A percentile compares a stretch with the other conserved stretches of the same genome.
These are phyloP conservation scores for Aspergillus floridensis DNA, from an alignment of 2,329 filamentous ascomycete species.

Conservation along the genomic window DNA sequence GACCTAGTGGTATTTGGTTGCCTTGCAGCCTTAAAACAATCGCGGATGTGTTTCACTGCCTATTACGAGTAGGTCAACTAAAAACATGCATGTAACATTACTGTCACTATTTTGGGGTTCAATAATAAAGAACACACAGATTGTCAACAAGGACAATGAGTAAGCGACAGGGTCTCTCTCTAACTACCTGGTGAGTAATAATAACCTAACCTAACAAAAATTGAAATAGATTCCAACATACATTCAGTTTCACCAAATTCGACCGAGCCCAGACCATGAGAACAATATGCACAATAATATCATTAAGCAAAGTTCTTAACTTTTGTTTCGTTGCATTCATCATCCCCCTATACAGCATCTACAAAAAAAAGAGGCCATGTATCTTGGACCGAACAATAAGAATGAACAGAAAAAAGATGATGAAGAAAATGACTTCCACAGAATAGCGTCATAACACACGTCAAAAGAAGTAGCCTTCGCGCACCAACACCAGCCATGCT, in stretches of 20 bases:
- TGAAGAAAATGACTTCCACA: constrained; percentile 23
- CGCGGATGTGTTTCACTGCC: constrained; percentile 4
- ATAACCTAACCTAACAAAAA: too few species aligned
- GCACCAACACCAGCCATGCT: constrained; percentile 26
- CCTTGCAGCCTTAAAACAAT: constrained; percentile 10
- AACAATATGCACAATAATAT: not conserved
- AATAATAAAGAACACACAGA: constrained; percentile 7
- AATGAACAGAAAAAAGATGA: constrained; percentile 25
- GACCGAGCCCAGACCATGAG: too few species aligned
- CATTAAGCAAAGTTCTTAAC: constrained; percentile 3
- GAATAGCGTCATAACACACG: constrained; percentile 35
- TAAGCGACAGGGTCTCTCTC: too few species aligned
- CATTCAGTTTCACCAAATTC: not conserved
- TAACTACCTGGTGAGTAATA: too few species aligned
- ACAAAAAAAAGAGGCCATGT: constrained; percentile 28
- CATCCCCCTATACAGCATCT: constrained; percentile 20
- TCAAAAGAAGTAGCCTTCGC: constrained; percentile 27
- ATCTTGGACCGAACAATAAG: constrained; percentile 18
- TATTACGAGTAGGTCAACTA: too few species aligned
- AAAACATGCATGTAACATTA: not conserved
- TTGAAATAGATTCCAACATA: too few species aligned
- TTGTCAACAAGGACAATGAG: constrained; percentile 9
- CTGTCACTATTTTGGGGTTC: not conserved
- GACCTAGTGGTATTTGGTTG: not conserved
- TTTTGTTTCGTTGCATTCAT: constrained; percentile 8